Base-by-base conservation (phyloP, 495 filamentous ascomycete species). In the Aspergillus incahuasiensis region DNA sequence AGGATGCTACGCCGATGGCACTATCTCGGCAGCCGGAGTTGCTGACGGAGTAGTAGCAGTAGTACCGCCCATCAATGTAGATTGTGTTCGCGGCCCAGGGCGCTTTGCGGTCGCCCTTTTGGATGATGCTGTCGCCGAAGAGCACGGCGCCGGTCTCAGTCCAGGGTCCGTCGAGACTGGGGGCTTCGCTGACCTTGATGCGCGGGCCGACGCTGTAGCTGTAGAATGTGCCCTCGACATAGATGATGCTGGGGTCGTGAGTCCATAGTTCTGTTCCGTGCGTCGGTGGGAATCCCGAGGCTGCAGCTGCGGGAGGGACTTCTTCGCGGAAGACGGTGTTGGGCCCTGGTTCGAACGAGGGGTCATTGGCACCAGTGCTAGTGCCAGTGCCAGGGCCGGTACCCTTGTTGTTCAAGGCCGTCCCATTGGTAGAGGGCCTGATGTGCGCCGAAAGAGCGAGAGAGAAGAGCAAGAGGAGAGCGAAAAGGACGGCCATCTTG, bases 21-120 rank as follows among this genome's bases (percentile, higher is more conserved):
- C 80, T 85, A 65, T 79, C 71, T 34, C 88, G 84, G 21, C 78
- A 82, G 2, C 88, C 87, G 53, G 87, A 85, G 34, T 77, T 76
- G 57, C 77, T 82, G 30, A 91, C 83, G 9, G 84, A 73, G 72
- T 91, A 92, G 74, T 87, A 91, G 55, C 87, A 78, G 63, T 88
- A 86, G 70, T 87, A 92, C 1, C 66, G 75, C 11, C 61, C 73
- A 47, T 78, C 78, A 5, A 86, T 66, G 6, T 77, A 60, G 41
- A 75, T 56, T 9, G 88, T 81, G 40, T 85, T 83, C 0, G 87
- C 86, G 0, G 88, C 88, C 86, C 74, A 77, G 5, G 72, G 74
- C 7, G 55, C 64, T 12, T 56, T 60, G 20, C 68, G 70, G 43
- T 74, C 67, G 22, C 71, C 73, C 48, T 74, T 74, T 0, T 67